Conservation (phyloP, 2,329 filamentous ascomycete genomes). For the Gaeumannomyces tritici region DNA sequence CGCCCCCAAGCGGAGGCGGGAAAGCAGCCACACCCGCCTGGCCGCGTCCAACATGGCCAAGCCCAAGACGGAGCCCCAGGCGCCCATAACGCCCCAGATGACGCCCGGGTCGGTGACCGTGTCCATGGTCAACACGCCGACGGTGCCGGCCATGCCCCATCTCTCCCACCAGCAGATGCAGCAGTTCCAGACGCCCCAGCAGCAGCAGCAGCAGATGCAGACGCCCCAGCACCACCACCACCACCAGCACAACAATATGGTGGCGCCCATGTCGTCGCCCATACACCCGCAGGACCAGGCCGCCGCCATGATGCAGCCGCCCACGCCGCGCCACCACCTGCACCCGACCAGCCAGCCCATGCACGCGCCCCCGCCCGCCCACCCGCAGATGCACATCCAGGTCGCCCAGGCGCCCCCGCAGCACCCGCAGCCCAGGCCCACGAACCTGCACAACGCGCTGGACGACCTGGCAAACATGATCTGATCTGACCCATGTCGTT, state of each 20-base stretch:
- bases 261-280: slow-evolving; percentile 4
- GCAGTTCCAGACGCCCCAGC: slow-evolving; percentile 9
- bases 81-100: slow-evolving; percentile 32
- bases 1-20: slow-evolving; percentile 56
- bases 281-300: slow-evolving; percentile 10
- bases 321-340: slow-evolving; percentile 4
- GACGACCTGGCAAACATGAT: slow-evolving; percentile 38
- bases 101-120: slow-evolving; percentile 18
- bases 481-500: no score
- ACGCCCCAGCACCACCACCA: slow-evolving; percentile 10
- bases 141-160: slow-evolving; percentile 14
- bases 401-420: slow-evolving; percentile 16
- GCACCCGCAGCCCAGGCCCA: slow-evolving; percentile 20
- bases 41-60: slow-evolving; percentile 32
- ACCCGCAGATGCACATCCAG: slow-evolving; percentile 14
- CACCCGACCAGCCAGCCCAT: slow-evolving; percentile 9
- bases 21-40: slow-evolving; percentile 44
- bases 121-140: slow-evolving; percentile 29
- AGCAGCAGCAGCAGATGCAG: slow-evolving; percentile 7
- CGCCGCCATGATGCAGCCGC: slow-evolving; percentile 1
- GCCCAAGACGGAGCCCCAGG: slow-evolving; percentile 32
- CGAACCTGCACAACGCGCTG: slow-evolving; percentile 18
- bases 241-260: slow-evolving; percentile 4
- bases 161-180: slow-evolving; percentile 18
- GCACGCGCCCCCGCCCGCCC: slow-evolving; percentile 10